These are phyloP conservation scores for Geotrichum europaeum DNA, from an alignment of 1,139 yeast species.

Conservation along the genomic window DNA sequence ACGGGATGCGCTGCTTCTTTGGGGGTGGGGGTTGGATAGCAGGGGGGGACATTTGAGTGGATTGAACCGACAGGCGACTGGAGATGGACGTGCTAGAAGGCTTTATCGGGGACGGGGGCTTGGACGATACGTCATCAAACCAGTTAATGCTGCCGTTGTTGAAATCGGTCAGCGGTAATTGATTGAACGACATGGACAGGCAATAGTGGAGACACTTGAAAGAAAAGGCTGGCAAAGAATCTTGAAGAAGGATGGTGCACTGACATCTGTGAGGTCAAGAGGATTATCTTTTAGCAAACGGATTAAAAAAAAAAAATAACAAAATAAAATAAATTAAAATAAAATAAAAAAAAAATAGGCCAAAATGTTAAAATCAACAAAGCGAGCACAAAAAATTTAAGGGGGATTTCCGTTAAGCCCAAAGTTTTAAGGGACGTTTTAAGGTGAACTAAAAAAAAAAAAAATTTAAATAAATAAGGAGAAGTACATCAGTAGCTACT, in stretches of 20 bases:
- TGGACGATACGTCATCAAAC: not conserved
- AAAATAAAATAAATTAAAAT: not conserved
- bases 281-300: not conserved
- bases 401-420: not conserved
- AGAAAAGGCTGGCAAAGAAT: not conserved
- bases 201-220: not conserved
- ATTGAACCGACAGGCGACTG: not conserved
- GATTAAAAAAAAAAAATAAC: not conserved
- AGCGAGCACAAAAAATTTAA: not conserved
- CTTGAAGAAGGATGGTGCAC: not conserved
- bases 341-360: not conserved
- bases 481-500: not conserved
- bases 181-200: not conserved
- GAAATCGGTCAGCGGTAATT: not conserved
- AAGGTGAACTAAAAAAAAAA: not conserved
- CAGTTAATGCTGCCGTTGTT: conserved; percentile 3
- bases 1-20: conserved; percentile 15
- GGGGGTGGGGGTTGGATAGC: conserved; percentile 3
- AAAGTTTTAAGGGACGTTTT: not conserved
- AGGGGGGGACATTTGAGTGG: not conserved
- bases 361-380: not conserved
- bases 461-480: not conserved
- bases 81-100: not conserved
- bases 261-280: not conserved
- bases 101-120: not conserved